These are phyloP conservation scores for Colletotrichum cordylinicola DNA, from an alignment of 2,329 filamentous ascomycete species.

Conservation along the genomic window DNA sequence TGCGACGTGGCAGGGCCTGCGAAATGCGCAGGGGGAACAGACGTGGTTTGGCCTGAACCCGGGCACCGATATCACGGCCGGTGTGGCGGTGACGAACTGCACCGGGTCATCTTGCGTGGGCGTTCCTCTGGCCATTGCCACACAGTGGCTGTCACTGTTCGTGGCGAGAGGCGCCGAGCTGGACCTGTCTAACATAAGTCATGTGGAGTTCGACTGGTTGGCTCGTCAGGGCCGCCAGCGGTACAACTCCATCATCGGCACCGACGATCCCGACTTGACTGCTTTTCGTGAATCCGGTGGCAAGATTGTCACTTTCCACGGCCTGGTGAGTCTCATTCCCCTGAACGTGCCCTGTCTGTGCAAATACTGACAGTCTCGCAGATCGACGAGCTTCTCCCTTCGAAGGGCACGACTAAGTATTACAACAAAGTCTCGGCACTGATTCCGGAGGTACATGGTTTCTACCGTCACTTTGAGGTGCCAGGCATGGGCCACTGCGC, in stretches of 20 bases:
- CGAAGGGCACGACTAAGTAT: conserved; percentile 36
- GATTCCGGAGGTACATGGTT: background rate
- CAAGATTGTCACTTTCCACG: conserved; percentile 49
- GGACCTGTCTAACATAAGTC: conserved; percentile 21
- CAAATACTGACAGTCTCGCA: background rate
- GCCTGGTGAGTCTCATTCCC: conserved; percentile 24
- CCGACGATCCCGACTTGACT: conserved; percentile 32
- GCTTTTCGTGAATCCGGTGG: conserved; percentile 38
- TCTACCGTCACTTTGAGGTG: conserved; percentile 13
- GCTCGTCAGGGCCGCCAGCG: background rate
- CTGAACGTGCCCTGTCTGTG: background rate
- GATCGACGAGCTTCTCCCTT: conserved; percentile 40
- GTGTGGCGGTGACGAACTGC: background rate
- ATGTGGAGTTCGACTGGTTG: conserved; percentile 18
- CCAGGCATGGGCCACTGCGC: conserved; percentile 13
- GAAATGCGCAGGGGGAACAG: background rate
- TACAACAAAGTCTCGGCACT: background rate
- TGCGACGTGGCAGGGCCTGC: conserved; percentile 22
- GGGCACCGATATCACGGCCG: conserved; percentile 15
- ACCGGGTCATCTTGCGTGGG: background rate
- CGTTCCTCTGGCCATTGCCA: conserved; percentile 1
- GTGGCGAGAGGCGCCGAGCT: conserved; percentile 33
- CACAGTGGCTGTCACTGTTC: conserved; percentile 28
- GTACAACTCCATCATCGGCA: conserved; percentile 27
- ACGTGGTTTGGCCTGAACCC: conserved; percentile 11